Evolutionary conservation across 768 basidiomycete species (phyloP), one percentile per base, ranked within the genome.

Genomic region (Lactarius hengduanensis): DNA sequence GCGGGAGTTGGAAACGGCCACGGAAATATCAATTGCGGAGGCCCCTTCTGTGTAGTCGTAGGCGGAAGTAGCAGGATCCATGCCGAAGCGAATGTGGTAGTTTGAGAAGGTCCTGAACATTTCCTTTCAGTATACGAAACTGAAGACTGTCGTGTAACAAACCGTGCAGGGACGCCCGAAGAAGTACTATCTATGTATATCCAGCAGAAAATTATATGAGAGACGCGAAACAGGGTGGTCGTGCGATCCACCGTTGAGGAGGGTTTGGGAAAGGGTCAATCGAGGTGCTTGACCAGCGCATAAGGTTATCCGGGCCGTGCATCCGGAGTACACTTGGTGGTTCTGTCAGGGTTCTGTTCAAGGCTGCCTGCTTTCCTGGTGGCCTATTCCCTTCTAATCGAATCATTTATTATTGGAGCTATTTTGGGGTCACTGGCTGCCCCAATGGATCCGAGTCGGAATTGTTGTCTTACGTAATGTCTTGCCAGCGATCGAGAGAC

Each of bases 1-100:
- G 53, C 81, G 80, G 60, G 72, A 79, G 68, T 80, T 83, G 41
- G 78, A 77, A n/a, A 89, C 71, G 20, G 83, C 92, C 69, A 80
- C 76, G 65, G 84, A 76, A 54, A 96, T 92, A 67, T 93, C 93
- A 36, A 86, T 79, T 8, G 86, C 80, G 13, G 90, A 88, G 40
- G 93, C 93, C 47, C 92, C 92, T 71, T 95, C 93, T 1, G 93
- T 94, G 74, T 95, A 95, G 78, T 95, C 93, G 70, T 80, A 67
- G 5, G 36, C 63, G 13, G 70, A 70, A 36, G 69, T 59, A 10
- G 68, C 69, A 10, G 64, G n/a, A 26, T 67, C 54, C 66, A 67
- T 67, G 32, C 16, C 55, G 10, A 55, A 15, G n/a, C 7, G 38
- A 54, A n/a, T 43, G 40, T 30, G 22, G 4, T 9, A 57, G 26